phyloP scores from a whole-genome alignment of 495 filamentous ascomycete species.

The Astrocystis sublimbata region DNA sequence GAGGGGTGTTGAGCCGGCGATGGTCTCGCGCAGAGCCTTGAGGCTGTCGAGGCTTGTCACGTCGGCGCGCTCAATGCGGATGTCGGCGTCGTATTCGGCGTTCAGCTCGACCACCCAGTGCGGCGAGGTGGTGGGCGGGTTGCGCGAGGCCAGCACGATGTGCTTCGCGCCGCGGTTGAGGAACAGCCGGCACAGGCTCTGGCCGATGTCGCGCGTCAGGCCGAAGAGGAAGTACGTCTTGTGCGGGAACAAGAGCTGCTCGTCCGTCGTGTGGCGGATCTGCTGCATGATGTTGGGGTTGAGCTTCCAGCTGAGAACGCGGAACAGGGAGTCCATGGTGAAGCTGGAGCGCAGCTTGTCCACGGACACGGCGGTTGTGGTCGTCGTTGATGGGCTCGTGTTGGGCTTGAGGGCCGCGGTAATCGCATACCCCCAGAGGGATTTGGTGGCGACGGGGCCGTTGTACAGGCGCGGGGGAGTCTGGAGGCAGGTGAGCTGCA shows the following conservation, averaged over 20 bases:
- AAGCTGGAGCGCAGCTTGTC: slow-evolving; percentile 21
- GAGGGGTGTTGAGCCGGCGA: slow-evolving; percentile 29
- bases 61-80: slow-evolving; percentile 39
- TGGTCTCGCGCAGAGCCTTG: slow-evolving; percentile 27
- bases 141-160: slow-evolving; percentile 59
- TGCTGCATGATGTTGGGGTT: slow-evolving; percentile 27
- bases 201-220: slow-evolving; percentile 58
- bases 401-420: slow-evolving; percentile 15
- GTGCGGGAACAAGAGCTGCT: slow-evolving; percentile 33
- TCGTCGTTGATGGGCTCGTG: not conserved
- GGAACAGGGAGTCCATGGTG: slow-evolving; percentile 20
- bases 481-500: too few species aligned
- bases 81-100: slow-evolving; percentile 27
- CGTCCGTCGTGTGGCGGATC: slow-evolving; percentile 20
- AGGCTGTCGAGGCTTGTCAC: slow-evolving; percentile 36
- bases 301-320: slow-evolving; percentile 42
- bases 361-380: not conserved
- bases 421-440: slow-evolving; percentile 28
- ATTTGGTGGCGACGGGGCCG: too few species aligned
- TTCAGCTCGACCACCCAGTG: slow-evolving; percentile 48
- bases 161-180: slow-evolving; percentile 53
- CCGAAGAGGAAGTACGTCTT: slow-evolving; percentile 62
- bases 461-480: not conserved
- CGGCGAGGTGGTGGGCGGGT: slow-evolving; percentile 45
- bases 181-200: slow-evolving; percentile 61